phyloP scores from a whole-genome alignment of 306 rosid genomes.

The Abrus pulchellus region DNA sequence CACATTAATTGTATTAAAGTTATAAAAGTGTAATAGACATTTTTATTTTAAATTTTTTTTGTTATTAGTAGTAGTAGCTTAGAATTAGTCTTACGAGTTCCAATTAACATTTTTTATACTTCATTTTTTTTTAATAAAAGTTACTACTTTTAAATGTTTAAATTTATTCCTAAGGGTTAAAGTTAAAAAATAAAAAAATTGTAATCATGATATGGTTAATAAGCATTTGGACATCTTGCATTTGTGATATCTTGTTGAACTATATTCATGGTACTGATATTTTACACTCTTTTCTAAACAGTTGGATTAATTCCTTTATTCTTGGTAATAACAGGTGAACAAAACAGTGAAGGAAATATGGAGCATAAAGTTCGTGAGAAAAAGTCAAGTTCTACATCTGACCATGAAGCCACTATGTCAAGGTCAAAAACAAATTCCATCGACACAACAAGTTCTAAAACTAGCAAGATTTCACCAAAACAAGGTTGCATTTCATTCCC shows the following conservation, averaged over 20 bases:
- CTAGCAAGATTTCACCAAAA: slow-evolving; percentile 56
- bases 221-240: neutral
- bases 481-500: slow-evolving; percentile 54
- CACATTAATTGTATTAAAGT: too few species aligned
- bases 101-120: too few species aligned
- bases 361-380: slow-evolving; percentile 56
- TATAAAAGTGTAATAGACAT: too few species aligned
- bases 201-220: slow-evolving; percentile 5
- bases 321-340: slow-evolving; percentile 51
- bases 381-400: slow-evolving; percentile 59
- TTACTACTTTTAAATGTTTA: too few species aligned
- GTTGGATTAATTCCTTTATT: slow-evolving; percentile 30
- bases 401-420: slow-evolving; percentile 43
- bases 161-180: too few species aligned
- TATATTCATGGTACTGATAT: neutral
- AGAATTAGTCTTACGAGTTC: too few species aligned
- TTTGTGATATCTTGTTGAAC: neutral
- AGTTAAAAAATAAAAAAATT: too few species aligned
- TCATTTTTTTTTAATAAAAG: too few species aligned
- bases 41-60: too few species aligned
- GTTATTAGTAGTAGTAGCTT: too few species aligned
- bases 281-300: neutral
- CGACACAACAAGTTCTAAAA: slow-evolving; percentile 53
- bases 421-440: slow-evolving; percentile 56
- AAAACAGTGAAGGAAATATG: slow-evolving; percentile 45